A percentile compares a stretch with the other conserved stretches of the same genome.
Conservation (phyloP, 768 basidiomycete species). For the Tulasnella sp. region DNA sequence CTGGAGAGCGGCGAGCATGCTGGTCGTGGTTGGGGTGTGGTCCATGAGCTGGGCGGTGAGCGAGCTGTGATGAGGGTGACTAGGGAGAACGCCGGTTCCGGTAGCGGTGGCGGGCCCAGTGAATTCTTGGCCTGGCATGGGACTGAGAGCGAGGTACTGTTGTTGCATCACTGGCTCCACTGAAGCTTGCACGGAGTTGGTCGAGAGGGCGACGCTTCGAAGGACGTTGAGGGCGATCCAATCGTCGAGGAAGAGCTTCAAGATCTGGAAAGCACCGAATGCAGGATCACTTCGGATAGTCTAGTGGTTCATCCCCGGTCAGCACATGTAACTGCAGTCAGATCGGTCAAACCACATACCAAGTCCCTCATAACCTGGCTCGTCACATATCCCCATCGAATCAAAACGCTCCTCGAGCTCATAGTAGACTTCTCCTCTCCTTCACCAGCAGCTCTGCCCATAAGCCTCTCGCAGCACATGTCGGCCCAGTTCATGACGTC, state of each 20-base stretch:
- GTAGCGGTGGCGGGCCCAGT: slow-evolving; percentile 46
- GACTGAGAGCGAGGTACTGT: slow-evolving; percentile 78
- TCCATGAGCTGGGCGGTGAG: slow-evolving; percentile 53
- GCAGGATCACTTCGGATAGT: slow-evolving; percentile 90
- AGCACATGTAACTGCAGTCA: background rate
- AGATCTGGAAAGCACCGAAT: slow-evolving; percentile 87
- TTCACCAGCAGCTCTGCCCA: slow-evolving; percentile 58
- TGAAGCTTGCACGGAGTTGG: slow-evolving; percentile 86
- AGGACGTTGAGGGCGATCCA: slow-evolving; percentile 90
- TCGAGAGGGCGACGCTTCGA: slow-evolving; percentile 79
- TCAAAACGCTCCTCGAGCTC: slow-evolving; percentile 82
- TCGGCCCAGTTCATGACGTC: slow-evolving; percentile 91
- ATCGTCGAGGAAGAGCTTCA: slow-evolving; percentile 87
- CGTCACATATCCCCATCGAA: slow-evolving; percentile 90
- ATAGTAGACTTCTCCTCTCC: slow-evolving; percentile 74
- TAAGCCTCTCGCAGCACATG: slow-evolving; percentile 78
- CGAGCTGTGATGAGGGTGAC: slow-evolving; percentile 35
- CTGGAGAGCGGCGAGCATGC: slow-evolving; percentile 85
- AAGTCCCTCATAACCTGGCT: slow-evolving; percentile 90
- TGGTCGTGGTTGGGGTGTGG: slow-evolving; percentile 81
- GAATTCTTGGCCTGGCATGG: slow-evolving; percentile 84
- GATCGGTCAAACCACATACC: slow-evolving; percentile 44
- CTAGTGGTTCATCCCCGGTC: slow-evolving; percentile 38
- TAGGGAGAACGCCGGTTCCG: background rate
- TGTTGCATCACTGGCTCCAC: slow-evolving; percentile 84